These are phyloP conservation scores for Penicillium alfredii DNA, from an alignment of 495 filamentous ascomycete genomes.

Conservation along the genomic window DNA sequence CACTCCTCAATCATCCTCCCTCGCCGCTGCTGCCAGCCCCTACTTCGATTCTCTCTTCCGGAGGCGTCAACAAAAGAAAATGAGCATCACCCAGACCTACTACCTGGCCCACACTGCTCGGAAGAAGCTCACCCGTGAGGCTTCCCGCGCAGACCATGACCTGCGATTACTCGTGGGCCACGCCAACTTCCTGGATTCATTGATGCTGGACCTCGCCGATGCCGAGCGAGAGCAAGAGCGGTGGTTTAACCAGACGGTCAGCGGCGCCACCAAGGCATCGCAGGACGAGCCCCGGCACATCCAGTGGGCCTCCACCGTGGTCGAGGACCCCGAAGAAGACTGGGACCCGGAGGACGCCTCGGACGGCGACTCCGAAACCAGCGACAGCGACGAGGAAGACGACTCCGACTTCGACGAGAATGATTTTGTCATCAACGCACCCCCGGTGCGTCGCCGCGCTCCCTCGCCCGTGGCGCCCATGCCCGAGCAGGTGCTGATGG, in stretches of 20 bases:
- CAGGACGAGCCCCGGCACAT: constrained; percentile 59
- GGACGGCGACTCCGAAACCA: constrained; percentile 46
- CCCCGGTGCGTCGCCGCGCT: constrained; percentile 35
- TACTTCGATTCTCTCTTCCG: constrained; percentile 32
- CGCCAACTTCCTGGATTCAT: constrained; percentile 92
- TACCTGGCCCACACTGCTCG: constrained; percentile 94
- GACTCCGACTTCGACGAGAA: constrained; percentile 49
- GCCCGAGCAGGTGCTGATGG: constrained; percentile 42
- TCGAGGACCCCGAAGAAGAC: constrained; percentile 69
- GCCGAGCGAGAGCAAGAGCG: constrained; percentile 93
- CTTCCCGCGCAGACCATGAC: constrained; percentile 85
- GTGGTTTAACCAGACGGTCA: constrained; percentile 96
- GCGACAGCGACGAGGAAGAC: constrained; percentile 59
- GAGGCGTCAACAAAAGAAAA: constrained; percentile 61
- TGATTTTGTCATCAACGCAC: constrained; percentile 32
- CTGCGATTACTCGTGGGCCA: constrained; percentile 91
- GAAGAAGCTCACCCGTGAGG: constrained; percentile 89
- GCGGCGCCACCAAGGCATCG: constrained; percentile 54
- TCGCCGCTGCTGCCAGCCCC: constrained; percentile 16
- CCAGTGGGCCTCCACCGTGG: constrained; percentile 79
- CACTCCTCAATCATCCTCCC: constrained; percentile 9
- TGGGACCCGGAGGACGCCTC: constrained; percentile 59
- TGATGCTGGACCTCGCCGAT: constrained; percentile 92
- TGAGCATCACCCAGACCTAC: constrained; percentile 97
- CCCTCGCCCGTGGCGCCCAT: constrained; percentile 33